A percentile compares a stretch with the other conserved stretches of the same genome.
Conservation (phyloP, 2,329 filamentous ascomycete species). For the Stachybotrys echinatus region DNA sequence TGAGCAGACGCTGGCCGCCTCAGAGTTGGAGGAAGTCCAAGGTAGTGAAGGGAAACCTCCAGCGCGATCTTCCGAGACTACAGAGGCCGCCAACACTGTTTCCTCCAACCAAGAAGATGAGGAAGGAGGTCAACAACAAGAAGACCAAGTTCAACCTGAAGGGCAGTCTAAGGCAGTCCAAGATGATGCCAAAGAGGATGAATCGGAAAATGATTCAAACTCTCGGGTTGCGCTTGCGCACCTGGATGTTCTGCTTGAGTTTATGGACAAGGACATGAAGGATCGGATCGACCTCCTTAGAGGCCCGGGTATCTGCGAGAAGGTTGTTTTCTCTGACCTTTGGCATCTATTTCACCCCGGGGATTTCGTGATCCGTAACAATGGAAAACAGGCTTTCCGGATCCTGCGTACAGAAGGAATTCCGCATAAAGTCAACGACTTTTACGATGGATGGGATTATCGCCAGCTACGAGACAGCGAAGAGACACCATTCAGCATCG, state of each 20-base stretch:
- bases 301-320: not conserved
- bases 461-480: not conserved
- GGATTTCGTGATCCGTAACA: conserved; percentile 10
- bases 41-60: not conserved
- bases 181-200: not conserved
- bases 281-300: conserved; percentile 1
- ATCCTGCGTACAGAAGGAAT: conserved; percentile 15
- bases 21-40: not conserved
- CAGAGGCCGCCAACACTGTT: not conserved
- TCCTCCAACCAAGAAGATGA: not conserved
- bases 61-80: not conserved
- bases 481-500: conserved; percentile 2
- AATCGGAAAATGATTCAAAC: not conserved
- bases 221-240: conserved; percentile 2
- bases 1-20: not conserved
- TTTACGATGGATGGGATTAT: not conserved
- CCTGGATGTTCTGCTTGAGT: conserved; percentile 3
- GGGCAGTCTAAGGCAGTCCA: not conserved
- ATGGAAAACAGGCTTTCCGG: conserved; percentile 16
- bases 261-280: conserved; percentile 2
- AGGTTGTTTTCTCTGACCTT: conserved; percentile 15
- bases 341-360: conserved; percentile 21
- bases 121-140: not conserved
- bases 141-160: not conserved
- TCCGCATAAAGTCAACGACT: conserved; percentile 2